Evolutionary conservation across 208 protist genomes (phyloP).

Genomic region (Leishmania turanica): DNA sequence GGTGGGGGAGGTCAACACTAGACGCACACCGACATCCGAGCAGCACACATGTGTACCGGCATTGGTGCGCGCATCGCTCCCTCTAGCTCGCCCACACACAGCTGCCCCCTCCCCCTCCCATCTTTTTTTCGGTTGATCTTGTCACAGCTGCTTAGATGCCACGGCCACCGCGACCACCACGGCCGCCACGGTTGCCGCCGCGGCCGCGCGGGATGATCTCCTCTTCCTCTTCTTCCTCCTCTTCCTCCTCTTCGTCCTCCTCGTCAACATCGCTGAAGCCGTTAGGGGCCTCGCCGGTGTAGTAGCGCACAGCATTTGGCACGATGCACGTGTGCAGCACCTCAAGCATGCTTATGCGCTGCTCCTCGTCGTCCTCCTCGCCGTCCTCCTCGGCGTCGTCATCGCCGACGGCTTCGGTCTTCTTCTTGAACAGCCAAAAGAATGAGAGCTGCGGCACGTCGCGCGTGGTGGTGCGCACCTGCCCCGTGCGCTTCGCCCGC

Average conservation of each 20-base stretch:
- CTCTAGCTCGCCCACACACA: not conserved
- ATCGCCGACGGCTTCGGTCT: slow-evolving; percentile 19
- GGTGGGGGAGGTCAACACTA: not conserved
- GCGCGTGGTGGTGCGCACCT: slow-evolving; percentile 43
- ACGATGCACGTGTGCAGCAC: slow-evolving; percentile 75
- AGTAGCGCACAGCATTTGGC: slow-evolving; percentile 79
- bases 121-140: not conserved
- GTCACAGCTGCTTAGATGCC: slow-evolving; percentile 25
- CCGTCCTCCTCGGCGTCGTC: slow-evolving; percentile 42
- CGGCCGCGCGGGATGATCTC: slow-evolving; percentile 44
- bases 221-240: slow-evolving; percentile 59
- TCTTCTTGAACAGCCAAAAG: slow-evolving; percentile 79
- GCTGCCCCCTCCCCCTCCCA: not conserved
- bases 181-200: slow-evolving; percentile 32
- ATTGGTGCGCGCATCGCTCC: not conserved
- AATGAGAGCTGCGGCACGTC: slow-evolving; percentile 72
- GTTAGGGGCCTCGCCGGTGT: slow-evolving; percentile 88
- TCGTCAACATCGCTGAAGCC: slow-evolving; percentile 72
- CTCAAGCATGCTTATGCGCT: slow-evolving; percentile 44
- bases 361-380: slow-evolving; percentile 54
- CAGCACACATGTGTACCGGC: not conserved
- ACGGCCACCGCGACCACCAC: slow-evolving; percentile 31
- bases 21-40: not conserved
- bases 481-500: slow-evolving; percentile 45
- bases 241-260: slow-evolving; percentile 78